Base-by-base conservation (phyloP, 2,329 filamentous ascomycete genomes). In the Colletotrichum sp. region DNA sequence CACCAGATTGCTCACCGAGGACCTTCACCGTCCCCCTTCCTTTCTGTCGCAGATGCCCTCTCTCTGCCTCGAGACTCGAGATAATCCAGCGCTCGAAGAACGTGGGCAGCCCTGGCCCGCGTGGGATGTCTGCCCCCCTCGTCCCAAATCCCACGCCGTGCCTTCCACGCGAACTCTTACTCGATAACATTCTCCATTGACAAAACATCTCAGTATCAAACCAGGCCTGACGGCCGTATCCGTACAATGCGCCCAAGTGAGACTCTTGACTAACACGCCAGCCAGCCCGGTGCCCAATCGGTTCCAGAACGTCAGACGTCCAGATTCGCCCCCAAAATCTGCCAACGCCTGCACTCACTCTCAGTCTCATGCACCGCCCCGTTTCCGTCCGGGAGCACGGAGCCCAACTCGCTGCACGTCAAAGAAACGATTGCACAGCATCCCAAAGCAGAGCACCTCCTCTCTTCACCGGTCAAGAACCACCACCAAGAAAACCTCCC, bases 1-100 rank as follows among this genome's bases (percentile, higher is more conserved):
- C 72, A 57, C 63, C 55, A 55, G 15, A 44, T 72, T 11, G 12
- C 69, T 75, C 69, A 75, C 62, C 72, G 69, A 75, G 39, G 15
- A 44, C 55, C 8, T 13, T 63, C 55, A 29, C 30, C 36, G n/a
- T 59, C 36, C 27, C n/a, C 15, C 25, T 32, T 62, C 52, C n/a
- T 12, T 12, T 49, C 55, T 32, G 52, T 39, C 27, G 32, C 32
- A 32, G 32, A 52, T 52, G 19, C 44, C 44, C n/a, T 49, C 44
- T 12, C 9, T 49, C 44, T 12, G 11, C 12, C 39, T 49, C 39
- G 39, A 49, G 39, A 49, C 39, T 49, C 44, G 44, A 52, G n/a
- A 36, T n/a, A 6, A 64, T 27, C 16, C n/a, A 25, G 7, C 9
- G 3, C 27, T 11, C 9, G 16, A 22, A 25, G 4, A 13, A 66